Evolutionary conservation across 192 early-diverging fungal species (phyloP), one percentile per base, ranked within the genome.

Genomic region (Lobulomyces angularis): DNA sequence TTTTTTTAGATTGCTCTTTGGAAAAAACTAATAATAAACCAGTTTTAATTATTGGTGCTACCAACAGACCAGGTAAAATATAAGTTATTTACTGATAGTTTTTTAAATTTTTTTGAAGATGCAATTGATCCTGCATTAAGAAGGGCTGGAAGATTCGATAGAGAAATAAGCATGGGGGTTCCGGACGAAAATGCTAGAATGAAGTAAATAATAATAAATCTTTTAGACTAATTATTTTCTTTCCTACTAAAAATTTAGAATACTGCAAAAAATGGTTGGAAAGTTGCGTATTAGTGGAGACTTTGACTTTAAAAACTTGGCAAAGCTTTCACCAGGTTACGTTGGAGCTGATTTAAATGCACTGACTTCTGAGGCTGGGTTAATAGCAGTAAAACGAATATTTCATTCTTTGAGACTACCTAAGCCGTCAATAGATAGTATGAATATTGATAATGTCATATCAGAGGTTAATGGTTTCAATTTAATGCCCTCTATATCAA

Each of bases 271-370:
- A 12, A 58, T 90, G 39, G 71, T 78, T n/a, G 59, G 57, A 8
- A 87, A 86, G 42, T 61, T 94, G 27, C 67, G 74, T 9, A 49
- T 96, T 8, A 59, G 79, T 1, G 90, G 88, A 16, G 79, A 83
- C 32, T 80, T 97, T 62, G 83, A 93, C 56, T 79, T 81, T 39
- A 54, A 56, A 18, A 65, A 70, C 35, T 65, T 98, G 23, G 91
- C 94, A 16, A 88, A 84, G 45, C 49, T 81, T 51, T 96, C 94
- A 2, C 94, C 94, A 14, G 94, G 94, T 7, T 98, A 89, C 65
- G 94, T 98, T 3, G 94, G 94, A 29, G 94, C 92, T 5, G 94
- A 98, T 74, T 62, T 98, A 36, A 86, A 82, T 31, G 90, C 91
- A 1, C 55, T 98, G 43, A 85, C 82, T 0, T 67, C 84, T 2